phyloP scores from a whole-genome alignment of 495 filamentous ascomycete species.

The Aspergillus olivimuriae region DNA sequence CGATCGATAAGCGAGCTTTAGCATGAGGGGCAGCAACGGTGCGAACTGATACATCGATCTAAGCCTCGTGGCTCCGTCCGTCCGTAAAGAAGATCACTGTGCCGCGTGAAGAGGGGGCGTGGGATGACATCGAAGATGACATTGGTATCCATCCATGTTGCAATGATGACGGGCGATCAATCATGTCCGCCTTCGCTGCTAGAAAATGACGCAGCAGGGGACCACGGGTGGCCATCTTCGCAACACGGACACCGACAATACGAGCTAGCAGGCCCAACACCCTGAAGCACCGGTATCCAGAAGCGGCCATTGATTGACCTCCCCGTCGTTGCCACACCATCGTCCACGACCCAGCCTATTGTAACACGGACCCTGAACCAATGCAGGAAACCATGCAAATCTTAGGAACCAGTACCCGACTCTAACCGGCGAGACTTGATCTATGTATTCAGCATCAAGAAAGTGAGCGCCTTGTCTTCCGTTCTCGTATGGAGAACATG shows the following conservation, averaged over 20 bases:
- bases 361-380: conserved; percentile 10
- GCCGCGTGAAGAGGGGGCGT: too few relatives aligned
- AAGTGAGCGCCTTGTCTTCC: too few relatives aligned
- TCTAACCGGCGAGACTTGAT: conserved; percentile 1
- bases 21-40: conserved; percentile 5
- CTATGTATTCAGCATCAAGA: background rate
- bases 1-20: conserved; percentile 11
- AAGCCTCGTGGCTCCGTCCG: background rate
- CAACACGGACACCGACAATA: too few relatives aligned
- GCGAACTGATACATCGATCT: background rate
- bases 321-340: conserved; percentile 1
- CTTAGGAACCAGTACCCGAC: background rate
- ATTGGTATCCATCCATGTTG: background rate
- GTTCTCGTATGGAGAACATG: too few relatives aligned
- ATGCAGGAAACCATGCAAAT: conserved; percentile 9
- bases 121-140: too few relatives aligned
- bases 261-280: too few relatives aligned
- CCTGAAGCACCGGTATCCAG: too few relatives aligned
- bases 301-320: too few relatives aligned
- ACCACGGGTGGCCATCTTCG: background rate
- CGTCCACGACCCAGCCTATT: background rate
- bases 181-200: background rate
- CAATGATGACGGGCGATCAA: background rate
- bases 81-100: background rate
- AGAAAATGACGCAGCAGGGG: background rate